Evolutionary conservation across 352 stramenopile genomes (phyloP), one percentile per base, ranked within the genome.

Genomic region (Phytophthora rubi): DNA sequence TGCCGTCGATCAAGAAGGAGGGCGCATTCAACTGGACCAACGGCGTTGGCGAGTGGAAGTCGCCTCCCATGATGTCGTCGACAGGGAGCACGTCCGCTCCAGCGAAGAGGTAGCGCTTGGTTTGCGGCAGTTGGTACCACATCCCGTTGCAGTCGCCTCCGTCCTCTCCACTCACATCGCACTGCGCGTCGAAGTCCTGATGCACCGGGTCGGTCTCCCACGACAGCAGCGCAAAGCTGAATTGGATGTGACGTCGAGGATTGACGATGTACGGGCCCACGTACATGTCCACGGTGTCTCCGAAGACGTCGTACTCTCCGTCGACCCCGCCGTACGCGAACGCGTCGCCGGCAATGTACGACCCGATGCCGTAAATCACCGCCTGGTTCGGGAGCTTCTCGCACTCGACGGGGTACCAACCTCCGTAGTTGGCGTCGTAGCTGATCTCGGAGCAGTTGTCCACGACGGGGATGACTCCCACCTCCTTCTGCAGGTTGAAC

Each of bases 21-120:
- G 73, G 70, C 2, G 76, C 32, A 49, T 84, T 83, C 33, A 88
- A 61, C 59, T 82, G 75, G 12, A 88, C 77, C 2, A 88, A 66
- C 39, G 69, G 64, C 9, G 81, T 83, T 1, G 80, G 80, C 15
- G 72, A 71, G 16, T 76, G 76, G 39, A 86, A 83, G 33, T 77
- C 72, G 2, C 75, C 65, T 0, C 18, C n/a, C 37, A 65, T 53
- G 21, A 88, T 70, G 16, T 55, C 23, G 0, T 59, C n/a, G 0
- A 63, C 49, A 2, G 76, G 76, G 6, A 88, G 53, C 1, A 71
- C 69, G 6, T 80, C 75, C 26, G 76, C 44, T 6, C 79, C 74
- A 1, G 71, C 71, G 47, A 88, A 84, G 8, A 86, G 51, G 37
- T 73, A 88, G 15, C 80, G 80, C 9, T 76, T 72, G 12, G 70